Conservation (phyloP, 768 basidiomycete genomes). For the Cyclocybe aegerita region DNA sequence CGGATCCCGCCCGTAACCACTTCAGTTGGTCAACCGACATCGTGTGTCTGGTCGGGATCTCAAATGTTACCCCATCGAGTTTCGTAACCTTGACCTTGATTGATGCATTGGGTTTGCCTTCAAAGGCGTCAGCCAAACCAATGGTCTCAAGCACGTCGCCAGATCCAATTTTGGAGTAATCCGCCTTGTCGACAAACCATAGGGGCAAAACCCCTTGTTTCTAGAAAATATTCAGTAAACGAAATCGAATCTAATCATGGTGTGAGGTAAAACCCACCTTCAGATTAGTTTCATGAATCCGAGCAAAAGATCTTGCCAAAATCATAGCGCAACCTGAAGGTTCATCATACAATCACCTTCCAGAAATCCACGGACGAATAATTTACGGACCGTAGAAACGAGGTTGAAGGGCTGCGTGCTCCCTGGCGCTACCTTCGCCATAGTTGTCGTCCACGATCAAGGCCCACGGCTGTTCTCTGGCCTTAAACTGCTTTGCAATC, state of each 20-base stretch:
- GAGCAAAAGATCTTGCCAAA: constrained; percentile 90
- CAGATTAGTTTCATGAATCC: constrained; percentile 97
- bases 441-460: constrained; percentile 96
- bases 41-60: constrained; percentile 80
- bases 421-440: constrained; percentile 96
- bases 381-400: constrained; percentile 77
- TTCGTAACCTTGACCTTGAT: constrained; percentile 69
- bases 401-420: constrained; percentile 97
- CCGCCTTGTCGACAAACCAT: constrained; percentile 86
- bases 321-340: constrained; percentile 78
- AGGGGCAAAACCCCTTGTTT: constrained; percentile 98
- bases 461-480: constrained; percentile 85
- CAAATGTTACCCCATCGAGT: constrained; percentile 57
- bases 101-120: constrained; percentile 39
- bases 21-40: constrained; percentile 88
- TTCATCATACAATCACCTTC: neutral
- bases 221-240: constrained; percentile 34
- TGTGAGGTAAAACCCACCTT: constrained; percentile 50
- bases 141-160: constrained; percentile 82
- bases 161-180: constrained; percentile 81
- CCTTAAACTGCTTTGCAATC: constrained; percentile 87
- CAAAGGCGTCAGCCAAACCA: constrained; percentile 74
- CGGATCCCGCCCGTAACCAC: constrained; percentile 88
- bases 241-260: neutral
- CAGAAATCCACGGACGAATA: neutral